Conservation (phyloP, 768 basidiomycete species). For the Macrocybe gigantea region DNA sequence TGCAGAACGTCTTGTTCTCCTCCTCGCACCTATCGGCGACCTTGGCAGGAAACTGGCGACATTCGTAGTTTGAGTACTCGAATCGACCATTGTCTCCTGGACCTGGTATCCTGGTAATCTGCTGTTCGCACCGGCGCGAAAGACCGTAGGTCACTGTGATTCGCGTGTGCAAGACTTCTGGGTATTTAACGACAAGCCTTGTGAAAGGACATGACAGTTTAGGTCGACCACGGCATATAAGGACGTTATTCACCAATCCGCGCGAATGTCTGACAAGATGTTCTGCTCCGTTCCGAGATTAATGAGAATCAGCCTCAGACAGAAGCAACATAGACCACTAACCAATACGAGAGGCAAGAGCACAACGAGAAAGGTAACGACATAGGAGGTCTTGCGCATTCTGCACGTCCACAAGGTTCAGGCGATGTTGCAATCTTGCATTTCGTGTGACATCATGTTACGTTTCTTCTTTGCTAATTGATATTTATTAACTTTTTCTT, state of each 20-base stretch:
- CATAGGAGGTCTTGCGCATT: slow-evolving; percentile 71
- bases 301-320: background rate
- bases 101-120: slow-evolving; percentile 40
- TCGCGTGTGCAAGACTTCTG: slow-evolving; percentile 40
- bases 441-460: background rate
- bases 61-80: slow-evolving; percentile 51
- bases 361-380: slow-evolving; percentile 55
- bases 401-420: slow-evolving; percentile 4
- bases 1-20: slow-evolving; percentile 55
- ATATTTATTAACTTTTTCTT: too few relatives aligned
- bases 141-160: slow-evolving; percentile 57
- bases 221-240: background rate
- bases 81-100: slow-evolving; percentile 35
- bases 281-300: slow-evolving; percentile 33
- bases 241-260: slow-evolving; percentile 52
- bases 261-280: slow-evolving; percentile 44
- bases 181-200: slow-evolving; percentile 39
- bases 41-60: slow-evolving; percentile 59
- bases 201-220: background rate
- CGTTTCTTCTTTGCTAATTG: too few relatives aligned
- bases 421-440: background rate
- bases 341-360: slow-evolving; percentile 46
- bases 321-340: slow-evolving; percentile 16
- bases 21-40: slow-evolving; percentile 42
- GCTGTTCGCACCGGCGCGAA: slow-evolving; percentile 47